A percentile compares a stretch with the other conserved stretches of the same genome.
These are phyloP conservation scores for Trametes cubensis DNA, from an alignment of 768 basidiomycete species.

Conservation along the genomic window DNA sequence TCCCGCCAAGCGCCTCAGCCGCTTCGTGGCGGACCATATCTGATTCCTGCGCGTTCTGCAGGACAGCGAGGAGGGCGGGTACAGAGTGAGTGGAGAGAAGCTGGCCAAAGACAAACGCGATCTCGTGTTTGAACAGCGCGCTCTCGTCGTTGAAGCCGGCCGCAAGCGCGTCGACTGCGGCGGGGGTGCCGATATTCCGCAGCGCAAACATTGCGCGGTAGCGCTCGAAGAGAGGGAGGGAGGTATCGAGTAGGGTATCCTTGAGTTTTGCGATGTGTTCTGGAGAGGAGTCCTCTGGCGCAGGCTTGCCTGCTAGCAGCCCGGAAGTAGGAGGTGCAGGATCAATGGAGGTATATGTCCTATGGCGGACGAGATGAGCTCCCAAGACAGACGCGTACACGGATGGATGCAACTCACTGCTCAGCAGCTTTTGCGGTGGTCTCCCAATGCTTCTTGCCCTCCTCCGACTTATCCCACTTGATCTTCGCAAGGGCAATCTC, in stretches of 20 bases:
- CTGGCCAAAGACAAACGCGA: conserved; percentile 98
- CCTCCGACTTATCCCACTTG: conserved; percentile 84
- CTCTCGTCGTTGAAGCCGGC: conserved; percentile 88
- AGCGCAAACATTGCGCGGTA: conserved; percentile 99
- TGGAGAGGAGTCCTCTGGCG: conserved; percentile 51
- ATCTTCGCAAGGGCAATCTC: conserved; percentile 97
- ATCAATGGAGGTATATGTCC: conserved; percentile 82
- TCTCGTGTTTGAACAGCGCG: conserved; percentile 98
- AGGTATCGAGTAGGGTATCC: conserved; percentile 62
- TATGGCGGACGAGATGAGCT: conserved; percentile 31
- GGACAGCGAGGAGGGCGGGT: conserved; percentile 76
- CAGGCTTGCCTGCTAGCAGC: conserved; percentile 57
- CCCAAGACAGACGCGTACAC: not conserved
- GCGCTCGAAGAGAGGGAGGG: conserved; percentile 81
- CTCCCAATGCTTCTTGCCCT: conserved; percentile 53
- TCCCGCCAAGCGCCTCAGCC: conserved; percentile 97
- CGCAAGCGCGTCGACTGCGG: conserved; percentile 88
- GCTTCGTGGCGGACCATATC: conserved; percentile 99
- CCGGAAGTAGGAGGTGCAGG: conserved; percentile 82
- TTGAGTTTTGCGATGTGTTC: conserved; percentile 57
- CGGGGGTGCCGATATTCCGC: conserved; percentile 85
- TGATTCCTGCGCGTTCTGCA: conserved; percentile 72
- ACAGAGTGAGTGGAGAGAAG: conserved; percentile 87
- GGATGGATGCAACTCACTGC: conserved; percentile 17
- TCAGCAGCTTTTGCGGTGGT: conserved; percentile 12